Evolutionary conservation across 2,329 filamentous ascomycete species (phyloP), one percentile per base, ranked within the genome.

Genomic region (Monosporascus cannonballus): DNA sequence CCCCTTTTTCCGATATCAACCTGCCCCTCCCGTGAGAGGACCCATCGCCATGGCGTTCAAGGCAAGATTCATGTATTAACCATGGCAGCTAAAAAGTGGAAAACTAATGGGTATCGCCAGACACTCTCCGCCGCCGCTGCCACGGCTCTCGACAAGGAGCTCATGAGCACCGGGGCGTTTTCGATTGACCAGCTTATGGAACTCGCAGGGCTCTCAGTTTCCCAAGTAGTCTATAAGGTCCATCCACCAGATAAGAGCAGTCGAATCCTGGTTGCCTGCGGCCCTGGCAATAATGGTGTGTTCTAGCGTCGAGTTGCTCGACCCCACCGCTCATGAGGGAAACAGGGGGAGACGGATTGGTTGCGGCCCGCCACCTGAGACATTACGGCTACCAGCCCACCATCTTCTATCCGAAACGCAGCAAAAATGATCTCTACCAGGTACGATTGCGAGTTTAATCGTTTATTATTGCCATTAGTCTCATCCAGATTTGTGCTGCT

Each of bases 141-240:
- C 0, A 87, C 89, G 0, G 88, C 90, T 47, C 81, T 99, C 18
- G 94, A 99, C 68, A 86, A 89, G 70, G 93, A 99, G 68, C 85
- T 99, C 56, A 97, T 99, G 92, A 89, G 84, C 66, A 81, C 83
- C 11, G 83, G 85, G 1, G 91, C 89, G 8, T 99, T 96, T 73
- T 96, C 90, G 11, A 81, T 99, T 51, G 94, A 97, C 67, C 94
- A 99, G 71, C 77, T 99, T 48, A 97, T 99, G 94, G 94, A 97
- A 68, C 76, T 99, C 7, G 94, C 94, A 44, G 94, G 94, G 0
- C 79, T 99, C 0, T 92, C 91, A 1, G 91, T 97, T 25, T 93
- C 93, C 14, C 91, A 97, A 76, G 91, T 88, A 93, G 90, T 97
- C 6, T 96, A 89, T 71, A 84, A 83, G 52, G 80, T 96, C 3